These are phyloP conservation scores for Fagopyrum esculentum DNA, from an alignment of 148 eudicot genomes.

Conservation along the genomic window DNA sequence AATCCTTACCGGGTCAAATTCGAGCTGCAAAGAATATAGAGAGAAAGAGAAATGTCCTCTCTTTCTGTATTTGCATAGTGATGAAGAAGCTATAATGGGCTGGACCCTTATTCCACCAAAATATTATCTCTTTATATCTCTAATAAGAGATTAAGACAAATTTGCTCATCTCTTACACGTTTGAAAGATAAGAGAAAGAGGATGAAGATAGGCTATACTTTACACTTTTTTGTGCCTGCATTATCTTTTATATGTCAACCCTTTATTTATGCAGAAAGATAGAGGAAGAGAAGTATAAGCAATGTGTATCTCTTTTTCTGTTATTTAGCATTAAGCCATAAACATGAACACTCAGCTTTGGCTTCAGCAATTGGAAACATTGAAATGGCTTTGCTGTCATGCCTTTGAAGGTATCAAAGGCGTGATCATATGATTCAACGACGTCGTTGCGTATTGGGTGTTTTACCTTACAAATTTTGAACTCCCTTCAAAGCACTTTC, in stretches of 20 bases:
- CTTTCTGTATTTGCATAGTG: not conserved
- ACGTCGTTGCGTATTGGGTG: not conserved
- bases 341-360: constrained; percentile 7
- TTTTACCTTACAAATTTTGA: not conserved
- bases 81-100: not conserved
- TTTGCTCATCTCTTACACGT: not conserved
- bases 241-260: not conserved
- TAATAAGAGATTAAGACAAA: not conserved
- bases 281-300: not conserved
- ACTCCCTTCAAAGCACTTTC: constrained; percentile 7
- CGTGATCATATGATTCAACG: not conserved
- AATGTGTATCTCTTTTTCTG: not conserved
- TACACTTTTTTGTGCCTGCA: not conserved
- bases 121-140: not conserved
- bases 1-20: not conserved
- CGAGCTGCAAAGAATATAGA: not conserved
- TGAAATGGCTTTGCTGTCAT: not conserved
- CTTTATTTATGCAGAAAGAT: not conserved
- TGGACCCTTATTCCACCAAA: not conserved
- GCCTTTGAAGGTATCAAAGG: constrained; percentile 3
- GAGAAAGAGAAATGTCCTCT: not conserved
- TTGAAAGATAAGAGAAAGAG: constrained; percentile 1
- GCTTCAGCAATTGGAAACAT: not conserved
- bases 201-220: not conserved
- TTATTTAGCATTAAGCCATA: constrained; percentile 4